Conservation (phyloP, 2,329 filamentous ascomycete species). For the Pseudogymnoascus sp. region DNA sequence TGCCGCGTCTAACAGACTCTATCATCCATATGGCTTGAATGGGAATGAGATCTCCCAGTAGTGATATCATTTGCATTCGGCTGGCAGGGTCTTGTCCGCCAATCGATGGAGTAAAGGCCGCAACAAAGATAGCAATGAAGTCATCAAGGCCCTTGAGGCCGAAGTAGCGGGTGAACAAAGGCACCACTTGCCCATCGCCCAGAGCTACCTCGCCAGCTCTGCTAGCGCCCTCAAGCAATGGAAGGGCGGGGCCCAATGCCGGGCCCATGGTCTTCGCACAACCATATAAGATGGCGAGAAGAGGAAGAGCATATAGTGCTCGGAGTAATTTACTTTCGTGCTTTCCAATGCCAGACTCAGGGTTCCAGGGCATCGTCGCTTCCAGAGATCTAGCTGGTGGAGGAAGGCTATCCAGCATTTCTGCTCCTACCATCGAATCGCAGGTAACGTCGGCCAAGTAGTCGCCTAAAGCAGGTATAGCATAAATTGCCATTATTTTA, state of each 20-base stretch:
- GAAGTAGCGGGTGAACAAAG: constrained; percentile 15
- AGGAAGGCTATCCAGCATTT: constrained; percentile 26
- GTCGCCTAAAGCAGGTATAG: constrained; percentile 18
- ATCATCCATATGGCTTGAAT: constrained; percentile 27
- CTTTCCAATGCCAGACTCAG: constrained; percentile 21
- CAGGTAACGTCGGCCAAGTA: constrained; percentile 17
- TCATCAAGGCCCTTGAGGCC: constrained; percentile 16
- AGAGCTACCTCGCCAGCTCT: constrained; percentile 9
- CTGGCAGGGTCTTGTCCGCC: constrained; percentile 15
- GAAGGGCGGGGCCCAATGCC: constrained; percentile 13
- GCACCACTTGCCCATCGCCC: constrained; percentile 8
- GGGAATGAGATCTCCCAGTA: constrained; percentile 23
- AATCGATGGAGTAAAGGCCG: constrained; percentile 19
- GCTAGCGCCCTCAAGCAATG: constrained; percentile 15
- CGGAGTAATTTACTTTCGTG: constrained; percentile 22
- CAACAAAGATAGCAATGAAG: constrained; percentile 17
- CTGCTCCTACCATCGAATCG: constrained; percentile 20
- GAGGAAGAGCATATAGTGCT: constrained; percentile 21
- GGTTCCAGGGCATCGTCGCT: constrained; percentile 27
- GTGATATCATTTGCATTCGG: constrained; percentile 20
- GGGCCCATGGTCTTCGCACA: background rate
- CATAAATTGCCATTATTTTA: constrained; percentile 18
- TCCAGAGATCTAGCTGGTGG: constrained; percentile 18
- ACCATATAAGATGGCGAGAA: constrained; percentile 11
- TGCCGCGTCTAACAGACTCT: constrained; percentile 25